Conservation (phyloP, 306 rosid genomes). For the Pyrus bretschneideri region DNA sequence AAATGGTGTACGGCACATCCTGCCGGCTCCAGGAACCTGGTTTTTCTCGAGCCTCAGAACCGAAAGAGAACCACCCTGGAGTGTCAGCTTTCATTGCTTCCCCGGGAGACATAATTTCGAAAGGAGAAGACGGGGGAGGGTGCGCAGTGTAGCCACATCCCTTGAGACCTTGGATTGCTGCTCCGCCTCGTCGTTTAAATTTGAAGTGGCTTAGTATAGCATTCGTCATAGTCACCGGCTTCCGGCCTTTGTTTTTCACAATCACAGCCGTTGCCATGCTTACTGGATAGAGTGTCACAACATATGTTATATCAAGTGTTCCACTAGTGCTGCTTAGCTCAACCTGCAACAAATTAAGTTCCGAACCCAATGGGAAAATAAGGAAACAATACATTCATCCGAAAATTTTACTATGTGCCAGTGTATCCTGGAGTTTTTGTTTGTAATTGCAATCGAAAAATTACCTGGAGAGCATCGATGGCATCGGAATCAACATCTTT, state of each 20-base stretch:
- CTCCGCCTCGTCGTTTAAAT: constrained; percentile 58
- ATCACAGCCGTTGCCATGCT: constrained; percentile 89
- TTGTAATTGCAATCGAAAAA: neutral
- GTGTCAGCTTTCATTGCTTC: constrained; percentile 62
- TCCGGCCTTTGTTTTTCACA: constrained; percentile 58
- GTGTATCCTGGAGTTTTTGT: too few relatives aligned
- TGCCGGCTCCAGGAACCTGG: constrained; percentile 71
- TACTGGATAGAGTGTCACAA: constrained; percentile 70
- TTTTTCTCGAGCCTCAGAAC: constrained; percentile 45
- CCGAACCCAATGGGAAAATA: neutral
- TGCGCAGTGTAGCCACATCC: constrained; percentile 56
- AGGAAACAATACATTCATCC: too few relatives aligned
- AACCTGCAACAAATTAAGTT: constrained; percentile 23
- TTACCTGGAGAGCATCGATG: constrained; percentile 91
- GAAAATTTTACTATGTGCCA: too few relatives aligned
- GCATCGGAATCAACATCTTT: constrained; percentile 78
- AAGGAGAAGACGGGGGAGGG: constrained; percentile 73
- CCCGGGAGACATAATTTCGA: constrained; percentile 56
- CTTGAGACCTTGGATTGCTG: constrained; percentile 75
- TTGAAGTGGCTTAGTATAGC: constrained; percentile 78
- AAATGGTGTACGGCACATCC: constrained; percentile 58
- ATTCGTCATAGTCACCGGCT: constrained; percentile 45
- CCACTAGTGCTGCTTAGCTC: constrained; percentile 40
- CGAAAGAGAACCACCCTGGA: constrained; percentile 49
- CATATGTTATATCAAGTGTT: constrained; percentile 58